Conservation (phyloP, 306 rosid species). For the Prinsepia uniflora region DNA sequence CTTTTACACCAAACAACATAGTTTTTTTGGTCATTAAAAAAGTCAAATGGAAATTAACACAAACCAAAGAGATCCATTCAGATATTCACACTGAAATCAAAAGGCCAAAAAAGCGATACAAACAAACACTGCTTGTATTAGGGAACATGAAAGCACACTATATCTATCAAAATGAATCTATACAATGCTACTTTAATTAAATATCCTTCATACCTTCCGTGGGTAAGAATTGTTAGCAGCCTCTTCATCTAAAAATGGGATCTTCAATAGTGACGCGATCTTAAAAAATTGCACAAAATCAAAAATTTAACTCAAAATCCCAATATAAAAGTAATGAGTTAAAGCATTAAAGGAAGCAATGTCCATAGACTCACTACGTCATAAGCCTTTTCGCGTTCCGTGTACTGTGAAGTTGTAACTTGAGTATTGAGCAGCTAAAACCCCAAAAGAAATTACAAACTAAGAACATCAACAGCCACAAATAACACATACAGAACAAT, state of each 20-base stretch:
- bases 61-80: neutral
- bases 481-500: neutral
- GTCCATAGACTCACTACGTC: slow-evolving; percentile 57
- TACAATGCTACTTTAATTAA: slow-evolving; percentile 16
- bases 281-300: slow-evolving; percentile 16
- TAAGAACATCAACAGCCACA: neutral
- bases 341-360: slow-evolving; percentile 8
- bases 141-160: neutral
- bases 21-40: neutral
- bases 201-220: slow-evolving; percentile 57
- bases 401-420: slow-evolving; percentile 62
- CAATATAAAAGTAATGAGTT: neutral
- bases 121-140: neutral
- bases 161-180: neutral
- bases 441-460: slow-evolving; percentile 20
- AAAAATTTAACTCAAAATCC: neutral
- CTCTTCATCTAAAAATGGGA: slow-evolving; percentile 87
- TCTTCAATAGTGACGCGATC: slow-evolving; percentile 76
- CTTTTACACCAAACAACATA: neutral
- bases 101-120: neutral
- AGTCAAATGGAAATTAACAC: neutral
- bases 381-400: slow-evolving; percentile 86
- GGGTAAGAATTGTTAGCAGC: slow-evolving; percentile 66
- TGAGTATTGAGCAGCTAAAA: slow-evolving; percentile 72
- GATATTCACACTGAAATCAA: neutral